Conservation (phyloP, 192 early-diverging fungal genomes). For the Podila minutissima region DNA sequence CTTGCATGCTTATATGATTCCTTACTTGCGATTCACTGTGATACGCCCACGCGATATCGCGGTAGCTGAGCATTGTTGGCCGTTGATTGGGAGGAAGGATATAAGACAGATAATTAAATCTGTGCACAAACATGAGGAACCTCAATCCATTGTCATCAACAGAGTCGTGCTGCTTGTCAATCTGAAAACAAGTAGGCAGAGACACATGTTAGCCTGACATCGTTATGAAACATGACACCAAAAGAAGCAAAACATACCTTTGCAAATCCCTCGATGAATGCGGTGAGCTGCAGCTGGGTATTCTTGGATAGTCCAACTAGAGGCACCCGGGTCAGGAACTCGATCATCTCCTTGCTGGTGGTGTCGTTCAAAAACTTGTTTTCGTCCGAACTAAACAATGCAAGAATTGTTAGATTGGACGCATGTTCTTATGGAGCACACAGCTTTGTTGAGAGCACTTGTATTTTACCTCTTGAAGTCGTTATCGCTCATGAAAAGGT, state of each 20-base stretch:
- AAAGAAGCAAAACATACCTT: conserved; percentile 52
- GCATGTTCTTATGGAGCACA: too few species aligned
- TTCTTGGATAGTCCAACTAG: conserved; percentile 71
- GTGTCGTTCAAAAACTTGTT: conserved; percentile 42
- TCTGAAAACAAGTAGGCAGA: conserved; percentile 44
- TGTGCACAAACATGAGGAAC: conserved; percentile 77
- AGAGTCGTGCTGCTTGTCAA: conserved; percentile 74
- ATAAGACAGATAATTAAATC: conserved; percentile 70
- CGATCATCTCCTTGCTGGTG: conserved; percentile 54
- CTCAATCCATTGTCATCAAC: conserved; percentile 90
- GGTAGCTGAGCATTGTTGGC: conserved; percentile 57
- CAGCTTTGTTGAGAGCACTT: background rate
- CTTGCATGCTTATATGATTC: background rate
- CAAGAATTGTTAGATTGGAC: background rate
- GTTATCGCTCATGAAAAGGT: conserved; percentile 65
- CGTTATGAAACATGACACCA: too few species aligned
- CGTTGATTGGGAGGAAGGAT: conserved; percentile 62
- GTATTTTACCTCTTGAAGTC: conserved; percentile 42
- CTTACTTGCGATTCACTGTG: conserved; percentile 90
- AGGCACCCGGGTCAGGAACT: conserved; percentile 62
- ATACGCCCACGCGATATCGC: conserved; percentile 87
- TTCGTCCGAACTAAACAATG: conserved; percentile 23
- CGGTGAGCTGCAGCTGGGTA: conserved; percentile 79
- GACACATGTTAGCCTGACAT: background rate
- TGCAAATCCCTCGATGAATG: conserved; percentile 79